Conservation (phyloP, 306 rosid genomes). For the Fragaria vesca region DNA sequence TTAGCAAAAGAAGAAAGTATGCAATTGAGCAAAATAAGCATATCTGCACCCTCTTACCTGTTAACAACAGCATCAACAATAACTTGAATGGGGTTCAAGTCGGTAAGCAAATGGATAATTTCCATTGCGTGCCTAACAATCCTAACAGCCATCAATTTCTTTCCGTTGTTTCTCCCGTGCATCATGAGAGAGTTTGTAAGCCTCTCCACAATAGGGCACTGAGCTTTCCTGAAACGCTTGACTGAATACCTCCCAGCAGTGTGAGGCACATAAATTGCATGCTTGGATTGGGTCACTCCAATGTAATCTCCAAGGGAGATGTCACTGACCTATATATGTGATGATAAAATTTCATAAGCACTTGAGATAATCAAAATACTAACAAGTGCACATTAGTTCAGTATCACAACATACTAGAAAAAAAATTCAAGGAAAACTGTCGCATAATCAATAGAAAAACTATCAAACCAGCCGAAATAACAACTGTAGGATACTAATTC, state of each 20-base stretch:
- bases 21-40: background rate
- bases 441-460: background rate
- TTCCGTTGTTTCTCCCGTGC: slow-evolving; percentile 36
- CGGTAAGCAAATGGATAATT: slow-evolving; percentile 37
- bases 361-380: background rate
- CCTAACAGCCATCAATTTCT: slow-evolving; percentile 33
- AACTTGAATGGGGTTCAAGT: slow-evolving; percentile 37
- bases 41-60: slow-evolving; percentile 6
- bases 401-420: background rate
- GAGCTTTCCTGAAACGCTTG: slow-evolving; percentile 34
- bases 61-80: slow-evolving; percentile 37
- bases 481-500: background rate
- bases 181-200: slow-evolving; percentile 37
- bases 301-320: slow-evolving; percentile 28
- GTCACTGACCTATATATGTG: slow-evolving; percentile 4
- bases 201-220: slow-evolving; percentile 35
- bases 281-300: slow-evolving; percentile 26
- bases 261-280: slow-evolving; percentile 33
- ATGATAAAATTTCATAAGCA: background rate
- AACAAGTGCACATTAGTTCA: background rate
- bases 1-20: background rate
- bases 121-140: slow-evolving; percentile 38
- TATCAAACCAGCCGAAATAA: too few relatives aligned
- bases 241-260: slow-evolving; percentile 38
- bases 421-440: background rate